Evolutionary conservation across 139 green algal genomes (phyloP), one percentile per base, ranked within the genome.

Genomic region (Chlorella sorokiniana): DNA sequence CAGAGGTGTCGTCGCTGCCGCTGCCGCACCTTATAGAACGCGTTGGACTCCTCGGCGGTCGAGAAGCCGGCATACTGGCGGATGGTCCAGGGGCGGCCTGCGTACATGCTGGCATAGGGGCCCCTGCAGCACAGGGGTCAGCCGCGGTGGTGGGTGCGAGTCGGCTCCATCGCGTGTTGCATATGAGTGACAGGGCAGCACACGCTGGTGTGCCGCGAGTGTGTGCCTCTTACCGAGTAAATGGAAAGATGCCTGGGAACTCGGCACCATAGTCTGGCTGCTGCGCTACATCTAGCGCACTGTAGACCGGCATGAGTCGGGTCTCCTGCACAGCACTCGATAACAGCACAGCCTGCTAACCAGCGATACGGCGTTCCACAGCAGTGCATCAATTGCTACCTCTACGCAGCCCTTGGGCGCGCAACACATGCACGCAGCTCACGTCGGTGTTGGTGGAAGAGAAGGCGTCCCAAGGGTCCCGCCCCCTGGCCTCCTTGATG

Each of bases 61-160:
- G 88, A 94, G 84, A 94, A 95, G 33, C 91, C 91, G 22, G 91
- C 91, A 65, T 95, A 95, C 84, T 95, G 91, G 22, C 91, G 82
- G 69, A 95, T 94, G 40, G 91, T 95, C 91, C 91, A 95, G 6
- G 91, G 91, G 22, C 89, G 54, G 4, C 75, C 61, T 22, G 88
- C 90, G 86, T 94, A 94, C 91, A 95, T 95, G 38, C 65, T 85
- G 4, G 88, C 84, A 38, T 95, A 94, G 0, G 89, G 89, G 1
- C 91, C 91, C 22, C 73, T 79, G 73, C 51, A 45, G 35, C 6
- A 35, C 27, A 51, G 65, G 9, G n/a, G 37, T 8, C 65, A 72
- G 33, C 14, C 14, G 11, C 37, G 37, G 37, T 35, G 35, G 33
- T 9, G 23, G 11, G 18, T 25, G n/a, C 20, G 25, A 4, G 41